Conservation (phyloP, 768 basidiomycete species). For the Lactarius vividus region DNA sequence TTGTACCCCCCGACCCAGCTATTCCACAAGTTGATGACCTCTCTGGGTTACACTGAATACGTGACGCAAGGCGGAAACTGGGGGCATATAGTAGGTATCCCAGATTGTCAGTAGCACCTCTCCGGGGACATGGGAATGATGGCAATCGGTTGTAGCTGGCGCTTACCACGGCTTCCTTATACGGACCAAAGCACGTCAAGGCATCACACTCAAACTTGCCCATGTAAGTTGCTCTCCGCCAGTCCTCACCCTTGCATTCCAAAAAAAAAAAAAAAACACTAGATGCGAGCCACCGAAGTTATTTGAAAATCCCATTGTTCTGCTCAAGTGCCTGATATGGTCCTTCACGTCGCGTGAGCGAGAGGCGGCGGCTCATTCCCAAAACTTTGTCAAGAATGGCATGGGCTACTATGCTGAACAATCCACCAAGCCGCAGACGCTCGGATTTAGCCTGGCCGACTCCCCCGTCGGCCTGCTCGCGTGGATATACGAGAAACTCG, state of each 20-base stretch:
- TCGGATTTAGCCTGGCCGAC: slow-evolving; percentile 45
- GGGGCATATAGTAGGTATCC: slow-evolving; percentile 41
- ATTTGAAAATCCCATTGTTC: too few species aligned
- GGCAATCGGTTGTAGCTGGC: slow-evolving; percentile 29
- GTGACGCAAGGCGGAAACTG: slow-evolving; percentile 30
- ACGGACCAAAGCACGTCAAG: slow-evolving; percentile 34
- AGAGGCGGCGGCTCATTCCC: too few species aligned
- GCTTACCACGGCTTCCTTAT: slow-evolving; percentile 28
- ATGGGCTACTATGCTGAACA: slow-evolving; percentile 42
- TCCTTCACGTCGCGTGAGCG: too few species aligned
- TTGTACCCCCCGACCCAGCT: neutral
- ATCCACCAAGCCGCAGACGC: slow-evolving; percentile 33
- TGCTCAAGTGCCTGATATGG: too few species aligned
- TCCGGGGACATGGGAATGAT: neutral
- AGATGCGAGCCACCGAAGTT: too few species aligned
- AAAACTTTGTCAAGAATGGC: slow-evolving; percentile 30
- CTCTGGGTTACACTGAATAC: slow-evolving; percentile 6
- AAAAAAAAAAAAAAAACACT: neutral
- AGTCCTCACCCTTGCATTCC: neutral
- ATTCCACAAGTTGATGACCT: slow-evolving; percentile 9
- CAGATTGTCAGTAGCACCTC: neutral
- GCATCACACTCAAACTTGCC: slow-evolving; percentile 37
- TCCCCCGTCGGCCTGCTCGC: slow-evolving; percentile 41
- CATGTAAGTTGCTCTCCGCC: slow-evolving; percentile 26
- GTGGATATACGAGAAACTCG: neutral